These are phyloP conservation scores for Pythium sp. DNA, from an alignment of 352 stramenopile species.

Conservation along the genomic window DNA sequence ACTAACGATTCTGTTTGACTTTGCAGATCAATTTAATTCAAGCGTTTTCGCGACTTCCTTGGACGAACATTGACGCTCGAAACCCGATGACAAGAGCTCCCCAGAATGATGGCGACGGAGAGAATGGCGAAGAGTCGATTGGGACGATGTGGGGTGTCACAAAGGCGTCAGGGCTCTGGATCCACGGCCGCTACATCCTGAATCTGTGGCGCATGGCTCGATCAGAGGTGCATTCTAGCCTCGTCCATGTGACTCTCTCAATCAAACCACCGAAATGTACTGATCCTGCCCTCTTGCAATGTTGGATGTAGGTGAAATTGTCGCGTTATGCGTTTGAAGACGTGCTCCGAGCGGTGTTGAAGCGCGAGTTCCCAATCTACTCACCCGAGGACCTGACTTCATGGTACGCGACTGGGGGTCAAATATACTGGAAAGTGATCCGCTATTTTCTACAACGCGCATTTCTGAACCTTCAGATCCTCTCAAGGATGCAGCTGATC, in stretches of 20 bases:
- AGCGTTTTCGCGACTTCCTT: slow-evolving; percentile 59
- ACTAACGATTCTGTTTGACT: background rate
- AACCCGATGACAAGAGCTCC: slow-evolving; percentile 33
- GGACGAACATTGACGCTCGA: slow-evolving; percentile 44
- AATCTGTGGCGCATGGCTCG: slow-evolving; percentile 91
- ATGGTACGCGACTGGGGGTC: slow-evolving; percentile 48
- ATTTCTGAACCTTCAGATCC: slow-evolving; percentile 64
- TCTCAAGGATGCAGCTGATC: slow-evolving; percentile 85
- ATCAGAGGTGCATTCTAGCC: slow-evolving; percentile 51
- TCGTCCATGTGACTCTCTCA: background rate
- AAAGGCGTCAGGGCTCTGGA: slow-evolving; percentile 85
- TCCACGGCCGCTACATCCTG: slow-evolving; percentile 88
- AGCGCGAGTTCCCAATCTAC: slow-evolving; percentile 63
- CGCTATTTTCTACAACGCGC: slow-evolving; percentile 47
- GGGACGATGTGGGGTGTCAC: slow-evolving; percentile 76
- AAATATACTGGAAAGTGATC: slow-evolving; percentile 52
- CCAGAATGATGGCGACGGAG: slow-evolving; percentile 23
- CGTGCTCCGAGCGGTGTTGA: slow-evolving; percentile 63
- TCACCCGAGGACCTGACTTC: slow-evolving; percentile 46
- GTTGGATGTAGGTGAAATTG: slow-evolving; percentile 70
- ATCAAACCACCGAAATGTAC: background rate
- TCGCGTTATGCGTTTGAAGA: slow-evolving; percentile 79
- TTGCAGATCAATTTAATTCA: slow-evolving; percentile 70
- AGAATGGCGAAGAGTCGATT: slow-evolving; percentile 40
- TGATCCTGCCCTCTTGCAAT: background rate